Base-by-base conservation (phyloP, 352 stramenopile species). In the Blastocystis sp. region DNA sequence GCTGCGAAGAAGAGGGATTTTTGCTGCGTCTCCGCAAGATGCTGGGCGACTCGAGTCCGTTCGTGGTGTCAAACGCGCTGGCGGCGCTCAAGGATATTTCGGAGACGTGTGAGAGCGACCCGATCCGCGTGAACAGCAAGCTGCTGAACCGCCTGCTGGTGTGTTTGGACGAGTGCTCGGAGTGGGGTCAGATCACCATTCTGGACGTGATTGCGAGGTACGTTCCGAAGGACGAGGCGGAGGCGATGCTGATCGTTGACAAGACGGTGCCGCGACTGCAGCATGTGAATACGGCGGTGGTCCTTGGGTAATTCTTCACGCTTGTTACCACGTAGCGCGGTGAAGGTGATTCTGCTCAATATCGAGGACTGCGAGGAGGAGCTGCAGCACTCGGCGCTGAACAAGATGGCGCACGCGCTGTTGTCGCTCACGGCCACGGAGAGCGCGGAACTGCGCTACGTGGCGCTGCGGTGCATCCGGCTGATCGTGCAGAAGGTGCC, bases 141-240 rank as follows among this genome's bases (percentile, higher is more conserved):
- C 24, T 85, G 38, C 44, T 85, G 42, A 85, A 76, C 51, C 98
- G 98, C 87, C 91, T 99, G 36, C 88, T 99, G 24, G 94, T 96
- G 0, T 96, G 96, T 7, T 89, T 99, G 14, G 98, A 98, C 86
- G 96, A 99, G 89, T 99, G 96, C 90, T 98, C 97, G 73, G 96
- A 99, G 90, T 99, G 96, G 96, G 96, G 96, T 32, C 95, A 99
- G 89, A 95, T 99, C 2, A 97, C 97, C 87, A 97, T 98, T 86
- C 89, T 98, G 4, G 96, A 98, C 88, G 93, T 93, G n/a, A 87
- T 98, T 18, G 92, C 94, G 0, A 24, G 34, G 21, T 98, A 98
- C 91, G 92, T 91, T 29, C 96, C 96, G 8, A 89, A 91, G 4
- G 94, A 98, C 89, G 95, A 92, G 18, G 91, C 93, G 32, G 96